phyloP scores from a whole-genome alignment of 169 alveolate genomes.

The Eimeria sp. region DNA sequence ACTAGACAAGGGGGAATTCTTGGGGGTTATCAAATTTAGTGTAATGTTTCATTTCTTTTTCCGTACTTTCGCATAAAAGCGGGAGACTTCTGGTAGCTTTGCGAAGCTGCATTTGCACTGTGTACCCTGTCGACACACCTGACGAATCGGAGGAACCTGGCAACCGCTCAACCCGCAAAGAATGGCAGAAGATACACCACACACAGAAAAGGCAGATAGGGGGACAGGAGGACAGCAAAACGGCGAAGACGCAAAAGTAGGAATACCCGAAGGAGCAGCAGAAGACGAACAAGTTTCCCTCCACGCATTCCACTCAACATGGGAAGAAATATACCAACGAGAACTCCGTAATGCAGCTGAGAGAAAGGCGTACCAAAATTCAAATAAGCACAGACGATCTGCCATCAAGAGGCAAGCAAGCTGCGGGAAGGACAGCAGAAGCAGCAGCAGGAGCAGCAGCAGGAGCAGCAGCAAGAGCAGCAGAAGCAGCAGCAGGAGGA shows the following conservation, averaged over 20 bases:
- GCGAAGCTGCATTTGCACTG: background rate
- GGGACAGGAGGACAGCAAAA: slow-evolving; percentile 15
- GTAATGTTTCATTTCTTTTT: background rate
- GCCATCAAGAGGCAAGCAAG: background rate
- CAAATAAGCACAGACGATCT: background rate
- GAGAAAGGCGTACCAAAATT: slow-evolving; percentile 7
- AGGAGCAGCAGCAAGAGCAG: background rate
- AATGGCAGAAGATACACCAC: background rate
- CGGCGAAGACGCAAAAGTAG: background rate
- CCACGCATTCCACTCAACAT: slow-evolving; percentile 63
- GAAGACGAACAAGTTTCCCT: background rate
- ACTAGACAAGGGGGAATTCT: background rate
- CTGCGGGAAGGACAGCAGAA: background rate
- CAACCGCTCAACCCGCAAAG: background rate
- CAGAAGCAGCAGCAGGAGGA: slow-evolving; percentile 15
- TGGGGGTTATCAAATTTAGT: too few relatives aligned
- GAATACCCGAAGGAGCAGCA: background rate
- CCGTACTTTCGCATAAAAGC: background rate
- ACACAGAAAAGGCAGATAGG: background rate
- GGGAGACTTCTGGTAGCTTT: too few relatives aligned
- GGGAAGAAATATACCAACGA: slow-evolving; percentile 52
- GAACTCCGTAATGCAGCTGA: slow-evolving; percentile 5
- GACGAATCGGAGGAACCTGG: background rate
- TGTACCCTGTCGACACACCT: background rate
- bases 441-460: background rate